phyloP scores from a whole-genome alignment of 2,329 filamentous ascomycete genomes.

The Didymella lethalis region DNA sequence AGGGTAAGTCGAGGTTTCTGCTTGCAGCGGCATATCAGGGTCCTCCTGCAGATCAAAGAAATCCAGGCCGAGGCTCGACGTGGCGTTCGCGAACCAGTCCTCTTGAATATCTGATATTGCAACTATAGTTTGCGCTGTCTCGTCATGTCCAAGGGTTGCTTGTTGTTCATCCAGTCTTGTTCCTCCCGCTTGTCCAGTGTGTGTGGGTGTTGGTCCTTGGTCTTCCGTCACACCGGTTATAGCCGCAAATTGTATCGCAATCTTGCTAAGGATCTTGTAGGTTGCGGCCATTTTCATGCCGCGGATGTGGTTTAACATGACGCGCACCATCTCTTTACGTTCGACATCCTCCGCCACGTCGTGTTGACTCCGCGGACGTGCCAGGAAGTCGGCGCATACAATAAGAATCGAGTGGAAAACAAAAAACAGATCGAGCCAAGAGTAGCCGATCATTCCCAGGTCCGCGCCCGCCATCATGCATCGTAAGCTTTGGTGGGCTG shows the following conservation, averaged over 20 bases:
- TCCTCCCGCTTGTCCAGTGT: background rate
- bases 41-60: conserved; percentile 27
- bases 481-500: conserved; percentile 34
- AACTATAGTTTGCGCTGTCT: conserved; percentile 15
- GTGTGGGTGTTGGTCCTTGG: background rate
- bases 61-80: conserved; percentile 30
- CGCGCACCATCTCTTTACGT: conserved; percentile 33
- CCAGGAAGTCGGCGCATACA: conserved; percentile 40
- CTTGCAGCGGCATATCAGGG: conserved; percentile 13
- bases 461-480: conserved; percentile 30
- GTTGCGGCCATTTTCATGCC: conserved; percentile 32
- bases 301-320: conserved; percentile 28
- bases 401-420: conserved; percentile 39
- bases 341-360: conserved; percentile 32
- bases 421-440: conserved; percentile 37
- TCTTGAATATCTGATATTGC: conserved; percentile 31
- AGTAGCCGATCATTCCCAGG: conserved; percentile 30
- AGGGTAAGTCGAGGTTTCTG: conserved; percentile 19
- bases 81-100: conserved; percentile 34
- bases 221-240: conserved; percentile 33
- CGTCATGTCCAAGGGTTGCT: conserved; percentile 14
- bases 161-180: conserved; percentile 15
- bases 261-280: conserved; percentile 31
- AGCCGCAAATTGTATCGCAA: conserved; percentile 36
- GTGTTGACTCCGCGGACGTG: conserved; percentile 28